phyloP scores from a whole-genome alignment of 192 early-diverging fungal species.

The Funneliformis mosseae region DNA sequence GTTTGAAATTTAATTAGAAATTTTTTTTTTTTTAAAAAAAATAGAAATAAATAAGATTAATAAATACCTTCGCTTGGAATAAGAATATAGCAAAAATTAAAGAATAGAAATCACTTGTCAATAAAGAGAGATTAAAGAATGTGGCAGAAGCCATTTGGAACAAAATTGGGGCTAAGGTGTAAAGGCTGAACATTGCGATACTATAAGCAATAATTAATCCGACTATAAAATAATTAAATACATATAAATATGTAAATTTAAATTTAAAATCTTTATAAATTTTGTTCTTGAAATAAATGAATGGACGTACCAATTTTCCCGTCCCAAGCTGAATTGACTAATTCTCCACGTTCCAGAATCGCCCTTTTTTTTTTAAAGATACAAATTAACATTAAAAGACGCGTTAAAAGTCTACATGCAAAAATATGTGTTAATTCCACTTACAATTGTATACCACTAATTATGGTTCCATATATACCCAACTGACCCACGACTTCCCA shows the following conservation, averaged over 20 bases:
- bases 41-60: not conserved
- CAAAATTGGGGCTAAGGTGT: constrained; percentile 69
- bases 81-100: constrained; percentile 74
- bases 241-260: not conserved
- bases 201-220: constrained; percentile 68
- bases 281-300: not conserved
- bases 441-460: constrained; percentile 71
- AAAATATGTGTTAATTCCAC: constrained; percentile 2
- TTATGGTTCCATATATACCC: constrained; percentile 70
- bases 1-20: not conserved
- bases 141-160: constrained; percentile 72
- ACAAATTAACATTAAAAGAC: not conserved
- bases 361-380: constrained; percentile 26
- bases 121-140: constrained; percentile 75
- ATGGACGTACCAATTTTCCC: not conserved
- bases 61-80: constrained; percentile 60
- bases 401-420: not conserved
- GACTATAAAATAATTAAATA: constrained; percentile 40
- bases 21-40: not conserved
- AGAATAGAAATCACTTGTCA: constrained; percentile 82
- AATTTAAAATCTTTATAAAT: not conserved
- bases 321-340: constrained; percentile 54
- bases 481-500: constrained; percentile 78
- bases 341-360: constrained; percentile 64
- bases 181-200: constrained; percentile 70